A percentile compares a stretch with the other conserved stretches of the same genome.
Evolutionary conservation across 2,329 filamentous ascomycete species (phyloP).

Genomic region (Gliomastix tumulicola): DNA sequence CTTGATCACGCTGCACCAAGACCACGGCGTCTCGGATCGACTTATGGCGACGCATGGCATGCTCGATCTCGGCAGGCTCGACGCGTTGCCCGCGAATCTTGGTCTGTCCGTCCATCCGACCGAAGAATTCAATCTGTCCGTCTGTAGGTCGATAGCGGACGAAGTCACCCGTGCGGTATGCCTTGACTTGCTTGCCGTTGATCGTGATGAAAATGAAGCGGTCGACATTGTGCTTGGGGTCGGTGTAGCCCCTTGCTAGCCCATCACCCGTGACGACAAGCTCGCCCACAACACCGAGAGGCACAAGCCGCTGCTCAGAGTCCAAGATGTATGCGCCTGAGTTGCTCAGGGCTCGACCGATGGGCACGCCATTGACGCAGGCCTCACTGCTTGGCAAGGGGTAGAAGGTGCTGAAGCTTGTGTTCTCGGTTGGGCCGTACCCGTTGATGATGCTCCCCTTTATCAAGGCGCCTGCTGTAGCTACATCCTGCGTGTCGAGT

Average conservation of each 20-base stretch:
- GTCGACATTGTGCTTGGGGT: slow-evolving; percentile 5
- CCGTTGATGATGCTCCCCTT: slow-evolving; percentile 2
- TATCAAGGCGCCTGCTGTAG: slow-evolving; percentile 1
- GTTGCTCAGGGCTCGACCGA: slow-evolving; percentile 11
- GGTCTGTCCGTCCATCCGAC: slow-evolving; percentile 16
- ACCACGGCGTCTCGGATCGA: slow-evolving; percentile 10
- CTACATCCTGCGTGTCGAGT: slow-evolving; percentile 2
- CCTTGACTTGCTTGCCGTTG: slow-evolving; percentile 3
- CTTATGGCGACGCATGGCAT: slow-evolving; percentile 7
- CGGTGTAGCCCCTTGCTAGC: slow-evolving; percentile 12
- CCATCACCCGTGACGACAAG: slow-evolving; percentile 17
- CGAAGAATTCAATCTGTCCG: slow-evolving; percentile 16
- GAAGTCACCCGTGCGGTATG: slow-evolving; percentile 17
- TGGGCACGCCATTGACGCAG: slow-evolving; percentile 9
- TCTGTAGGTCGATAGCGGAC: slow-evolving; percentile 12
- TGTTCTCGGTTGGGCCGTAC: slow-evolving; percentile 11
- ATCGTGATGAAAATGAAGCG: slow-evolving; percentile 11
- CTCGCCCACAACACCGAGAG: slow-evolving; percentile 16
- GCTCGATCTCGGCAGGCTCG: slow-evolving; percentile 19
- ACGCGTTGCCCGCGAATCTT: slow-evolving; percentile 21
- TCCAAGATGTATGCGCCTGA: slow-evolving; percentile 15
- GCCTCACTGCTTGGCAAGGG: neutral
- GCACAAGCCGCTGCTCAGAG: slow-evolving; percentile 10
- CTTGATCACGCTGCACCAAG: too few relatives aligned
- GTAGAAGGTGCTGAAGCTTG: slow-evolving; percentile 8